Base-by-base conservation (phyloP, 768 basidiomycete species). In the Mycena latifolia region DNA sequence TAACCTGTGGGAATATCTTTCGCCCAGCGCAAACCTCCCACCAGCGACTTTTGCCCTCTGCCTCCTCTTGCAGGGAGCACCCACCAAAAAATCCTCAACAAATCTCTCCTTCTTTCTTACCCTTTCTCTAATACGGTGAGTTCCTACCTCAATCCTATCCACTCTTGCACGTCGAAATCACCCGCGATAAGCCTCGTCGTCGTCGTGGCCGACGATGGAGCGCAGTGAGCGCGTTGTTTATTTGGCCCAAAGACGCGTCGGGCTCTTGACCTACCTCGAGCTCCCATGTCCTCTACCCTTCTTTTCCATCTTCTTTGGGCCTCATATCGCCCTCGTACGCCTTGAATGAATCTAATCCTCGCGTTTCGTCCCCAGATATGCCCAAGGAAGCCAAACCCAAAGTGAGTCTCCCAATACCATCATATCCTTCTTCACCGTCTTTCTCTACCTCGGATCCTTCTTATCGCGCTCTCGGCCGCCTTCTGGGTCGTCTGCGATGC, bases 361-460 rank as follows among this genome's bases (percentile, higher is more conserved):
- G 60, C 78, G 84, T 69, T 65, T 74, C 73, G 73, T 59, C 71
- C 70, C 58, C 74, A 71, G 75, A 82, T 84, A 90, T 89, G 89
- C 88, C 89, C 66, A 90, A 88, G 72, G 89, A 85, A 72, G 46
- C 84, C 59, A 86, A 88, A 79, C 79, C 85, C 59, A 87, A 84
- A 81, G 88, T 88, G 67, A 63, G 86, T 79, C 46, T 60, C 65
- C 39, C 56, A 35, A 52, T 43, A 24, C 63, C 59, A 53, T 61
- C 33, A 55, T 47, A 35, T 70, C 48, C 35, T 29, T 70, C 71
- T 75, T 74, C 67, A 46, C 15, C 56, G 41, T 55, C 53, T 57
- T 72, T 61, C 55, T 63, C 57, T 61, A 53, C 65, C 28, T 52
- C 41, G 5, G 10, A 28, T 18, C 45, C 11, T n/a, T 22, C 55